Evolutionary conservation across 1,284 basidiomycete genomes (phyloP), one percentile per base, ranked within the genome.

Genomic region (Kalmanozyma brasiliensis): DNA sequence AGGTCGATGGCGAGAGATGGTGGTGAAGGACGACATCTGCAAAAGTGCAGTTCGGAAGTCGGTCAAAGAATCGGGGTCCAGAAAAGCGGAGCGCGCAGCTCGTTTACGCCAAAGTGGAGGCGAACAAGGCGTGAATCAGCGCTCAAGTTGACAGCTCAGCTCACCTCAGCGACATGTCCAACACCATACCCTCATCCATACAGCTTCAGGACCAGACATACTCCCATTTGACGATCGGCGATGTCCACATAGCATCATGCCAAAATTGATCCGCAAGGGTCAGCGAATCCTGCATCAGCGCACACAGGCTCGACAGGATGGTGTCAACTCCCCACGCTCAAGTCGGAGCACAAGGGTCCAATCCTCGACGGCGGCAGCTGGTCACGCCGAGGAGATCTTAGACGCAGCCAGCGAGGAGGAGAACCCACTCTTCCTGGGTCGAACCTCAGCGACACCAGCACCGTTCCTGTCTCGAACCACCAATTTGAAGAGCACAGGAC

Each of bases 241-340:
- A 60, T 53, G 58, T 9, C 5, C 19, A 44, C 33, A 29, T 53
- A 33, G 11, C 36, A 53, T 29, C 22, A 70, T 70, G 67, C 58
- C 67, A 3, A 70, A 65, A 32, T 38, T 70, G 42, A 64, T 70
- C 45, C 67, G 67, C 13, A 70, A 70, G 47, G 62, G 62, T 30
- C 67, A 65, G 41, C 52, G 62, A 11, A 70, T 70, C 36, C 52
- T 70, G 8, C 67, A 70, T 26, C 41, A 65, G 30, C 51, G 52
- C 23, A 48, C 42, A 0, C 57, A 55, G 33, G 56, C 52, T 33
- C 44, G 66, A 35, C 48, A 48, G 36, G 47, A 58, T n/a, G 61
- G 41, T 5, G 32, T 35, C 4, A 13, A 30, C 17, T 16, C n/a
- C 3, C 37, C 49, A 17, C 16, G 37, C 1, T 37, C 38, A 10